Conservation (phyloP, 495 filamentous ascomycete genomes). For the Trichoderma virens region DNA sequence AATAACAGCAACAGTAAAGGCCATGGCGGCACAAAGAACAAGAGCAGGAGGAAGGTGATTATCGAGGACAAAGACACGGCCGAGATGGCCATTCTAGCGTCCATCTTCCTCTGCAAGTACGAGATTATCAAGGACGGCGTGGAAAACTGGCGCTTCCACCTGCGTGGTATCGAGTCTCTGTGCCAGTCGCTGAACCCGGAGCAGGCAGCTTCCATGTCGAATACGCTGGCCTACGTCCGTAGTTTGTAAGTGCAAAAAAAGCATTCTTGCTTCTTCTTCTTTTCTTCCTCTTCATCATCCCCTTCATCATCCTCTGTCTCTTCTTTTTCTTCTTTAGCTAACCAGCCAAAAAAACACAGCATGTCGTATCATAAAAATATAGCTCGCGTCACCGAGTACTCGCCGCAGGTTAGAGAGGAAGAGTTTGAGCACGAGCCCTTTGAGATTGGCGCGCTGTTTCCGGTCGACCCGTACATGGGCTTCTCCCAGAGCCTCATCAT, state of each 20-base stretch:
- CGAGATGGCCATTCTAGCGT: neutral
- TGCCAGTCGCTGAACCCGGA: neutral
- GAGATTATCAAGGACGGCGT: constrained; percentile 4
- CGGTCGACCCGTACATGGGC: neutral
- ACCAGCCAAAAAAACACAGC: neutral
- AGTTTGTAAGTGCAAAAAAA: neutral
- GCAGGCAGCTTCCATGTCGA: neutral
- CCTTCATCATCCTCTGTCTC: too few relatives aligned
- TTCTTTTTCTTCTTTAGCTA: neutral
- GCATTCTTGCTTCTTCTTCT: neutral
- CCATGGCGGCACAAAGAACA: neutral
- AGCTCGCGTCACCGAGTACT: neutral
- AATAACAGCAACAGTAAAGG: neutral
- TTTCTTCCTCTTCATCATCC: too few relatives aligned
- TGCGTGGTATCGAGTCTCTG: neutral
- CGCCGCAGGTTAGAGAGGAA: neutral
- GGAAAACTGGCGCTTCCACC: neutral
- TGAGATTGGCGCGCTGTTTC: neutral
- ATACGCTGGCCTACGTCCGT: neutral
- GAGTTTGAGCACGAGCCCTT: neutral
- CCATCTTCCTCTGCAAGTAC: constrained; percentile 6
- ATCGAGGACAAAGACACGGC: neutral
- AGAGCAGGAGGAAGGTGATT: neutral
- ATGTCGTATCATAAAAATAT: constrained; percentile 8
- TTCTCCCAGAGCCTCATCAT: constrained; percentile 6